phyloP scores from a whole-genome alignment of 2,329 filamentous ascomycete species.

The Diatrype stigma region DNA sequence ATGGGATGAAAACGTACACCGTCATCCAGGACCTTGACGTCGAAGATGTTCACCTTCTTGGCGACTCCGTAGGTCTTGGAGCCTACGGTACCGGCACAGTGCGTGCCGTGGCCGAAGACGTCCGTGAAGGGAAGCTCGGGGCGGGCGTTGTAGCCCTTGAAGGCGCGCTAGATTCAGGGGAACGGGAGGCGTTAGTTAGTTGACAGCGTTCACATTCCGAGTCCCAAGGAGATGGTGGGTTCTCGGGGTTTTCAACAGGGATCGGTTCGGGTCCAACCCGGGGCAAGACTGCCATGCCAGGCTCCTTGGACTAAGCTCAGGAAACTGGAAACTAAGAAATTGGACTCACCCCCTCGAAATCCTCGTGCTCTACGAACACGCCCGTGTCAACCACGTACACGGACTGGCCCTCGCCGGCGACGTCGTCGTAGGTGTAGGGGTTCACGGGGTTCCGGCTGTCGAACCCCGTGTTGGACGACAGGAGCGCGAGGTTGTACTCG shows the following conservation, averaged over 20 bases:
- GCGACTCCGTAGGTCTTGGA: slow-evolving; percentile 18
- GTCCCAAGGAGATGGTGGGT: too few species aligned
- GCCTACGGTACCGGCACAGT: slow-evolving; percentile 19
- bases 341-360: slow-evolving; percentile 8
- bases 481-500: neutral
- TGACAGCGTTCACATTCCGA: too few species aligned
- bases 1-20: slow-evolving; percentile 11
- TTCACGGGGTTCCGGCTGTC: slow-evolving; percentile 7
- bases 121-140: slow-evolving; percentile 7
- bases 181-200: too few species aligned
- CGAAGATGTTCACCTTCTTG: slow-evolving; percentile 17
- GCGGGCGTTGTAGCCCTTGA: slow-evolving; percentile 14
- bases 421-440: slow-evolving; percentile 19
- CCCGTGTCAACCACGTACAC: slow-evolving; percentile 42
- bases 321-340: neutral
- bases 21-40: slow-evolving; percentile 12
- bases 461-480: slow-evolving; percentile 17
- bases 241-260: too few species aligned
- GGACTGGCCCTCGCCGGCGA: slow-evolving; percentile 23
- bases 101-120: slow-evolving; percentile 34
- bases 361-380: slow-evolving; percentile 30
- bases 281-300: neutral
- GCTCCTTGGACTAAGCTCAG: neutral
- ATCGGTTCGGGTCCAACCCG: too few species aligned
- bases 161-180: slow-evolving; percentile 2